Percentiles rank a stretch among this genome's conserved stretches.
These are phyloP conservation scores for Colletotrichum aenigma DNA, from an alignment of 2,329 filamentous ascomycete species.

Conservation along the genomic window DNA sequence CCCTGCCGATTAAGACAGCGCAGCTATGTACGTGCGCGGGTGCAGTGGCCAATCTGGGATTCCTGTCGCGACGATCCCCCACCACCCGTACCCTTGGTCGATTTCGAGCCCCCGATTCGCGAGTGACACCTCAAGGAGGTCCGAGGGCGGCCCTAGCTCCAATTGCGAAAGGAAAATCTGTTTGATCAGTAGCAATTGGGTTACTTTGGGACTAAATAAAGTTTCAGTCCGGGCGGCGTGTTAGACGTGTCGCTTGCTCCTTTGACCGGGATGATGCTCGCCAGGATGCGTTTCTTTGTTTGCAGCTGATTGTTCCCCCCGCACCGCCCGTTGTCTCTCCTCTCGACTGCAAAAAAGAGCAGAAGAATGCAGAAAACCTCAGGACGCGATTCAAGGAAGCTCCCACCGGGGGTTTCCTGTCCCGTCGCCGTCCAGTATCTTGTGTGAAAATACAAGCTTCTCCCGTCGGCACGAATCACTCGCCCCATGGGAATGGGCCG, in stretches of 20 bases:
- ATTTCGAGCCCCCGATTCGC: neutral
- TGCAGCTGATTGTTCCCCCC: neutral
- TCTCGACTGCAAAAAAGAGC: neutral
- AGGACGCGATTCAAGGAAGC: neutral
- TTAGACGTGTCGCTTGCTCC: neutral
- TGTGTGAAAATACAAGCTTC: neutral
- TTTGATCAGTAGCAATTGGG: neutral
- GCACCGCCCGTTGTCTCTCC: neutral
- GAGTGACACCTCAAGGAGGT: neutral
- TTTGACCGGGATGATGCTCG: neutral
- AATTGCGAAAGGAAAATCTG: neutral
- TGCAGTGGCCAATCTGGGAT: neutral
- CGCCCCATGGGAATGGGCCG: neutral
- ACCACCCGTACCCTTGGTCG: neutral
- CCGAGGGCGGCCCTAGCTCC: neutral
- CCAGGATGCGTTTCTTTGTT: neutral
- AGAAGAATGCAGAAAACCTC: accelerated
- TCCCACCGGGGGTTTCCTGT: neutral
- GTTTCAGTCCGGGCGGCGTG: neutral
- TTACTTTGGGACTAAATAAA: neutral
- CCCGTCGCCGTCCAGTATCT: neutral
- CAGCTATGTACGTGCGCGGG: neutral
- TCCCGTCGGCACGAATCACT: neutral
- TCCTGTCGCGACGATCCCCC: neutral
- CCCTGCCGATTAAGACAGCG: neutral